Evolutionary conservation across 768 basidiomycete genomes (phyloP).

Genomic region (Amanita pallidorosea): DNA sequence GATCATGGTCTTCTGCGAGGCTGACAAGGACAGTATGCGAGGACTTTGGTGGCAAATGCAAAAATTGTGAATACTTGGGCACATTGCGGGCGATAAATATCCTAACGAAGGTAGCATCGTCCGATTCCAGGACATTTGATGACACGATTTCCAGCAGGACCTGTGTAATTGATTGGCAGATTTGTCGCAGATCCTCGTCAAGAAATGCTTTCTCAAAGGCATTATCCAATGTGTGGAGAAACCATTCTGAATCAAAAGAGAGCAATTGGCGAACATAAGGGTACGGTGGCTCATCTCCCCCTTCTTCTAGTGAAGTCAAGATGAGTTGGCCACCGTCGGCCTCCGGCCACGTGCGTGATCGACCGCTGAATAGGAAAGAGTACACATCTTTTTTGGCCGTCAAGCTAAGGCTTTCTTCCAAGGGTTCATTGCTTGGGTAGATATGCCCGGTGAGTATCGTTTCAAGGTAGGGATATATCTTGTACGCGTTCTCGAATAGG

Average conservation of each 20-base stretch:
- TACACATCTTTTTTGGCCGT: slow-evolving; percentile 70
- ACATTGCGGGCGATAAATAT: slow-evolving; percentile 96
- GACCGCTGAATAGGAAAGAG: slow-evolving; percentile 74
- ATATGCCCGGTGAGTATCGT: slow-evolving; percentile 71
- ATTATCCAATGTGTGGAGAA: slow-evolving; percentile 87
- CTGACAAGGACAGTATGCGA: slow-evolving; percentile 70
- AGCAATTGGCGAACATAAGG: slow-evolving; percentile 82
- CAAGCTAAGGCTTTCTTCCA: slow-evolving; percentile 53
- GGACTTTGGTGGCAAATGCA: slow-evolving; percentile 48
- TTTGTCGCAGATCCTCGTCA: slow-evolving; percentile 57
- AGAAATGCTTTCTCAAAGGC: slow-evolving; percentile 92
- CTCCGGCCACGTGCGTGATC: slow-evolving; percentile 65
- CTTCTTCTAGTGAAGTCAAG: slow-evolving; percentile 66
- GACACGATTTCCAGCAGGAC: slow-evolving; percentile 74
- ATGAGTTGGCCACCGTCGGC: slow-evolving; percentile 59
- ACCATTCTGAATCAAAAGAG: slow-evolving; percentile 85
- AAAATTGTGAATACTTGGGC: slow-evolving; percentile 90
- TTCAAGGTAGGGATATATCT: slow-evolving; percentile 83
- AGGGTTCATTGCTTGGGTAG: slow-evolving; percentile 74
- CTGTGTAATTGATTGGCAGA: slow-evolving; percentile 75
- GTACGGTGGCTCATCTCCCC: slow-evolving; percentile 72
- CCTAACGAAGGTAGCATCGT: slow-evolving; percentile 75
- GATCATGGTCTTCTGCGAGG: slow-evolving; percentile 67
- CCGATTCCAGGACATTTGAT: slow-evolving; percentile 38
- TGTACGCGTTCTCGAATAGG: slow-evolving; percentile 59